Evolutionary conservation across 495 filamentous ascomycete genomes (phyloP).

Genomic region (Podospora fimiseda): DNA sequence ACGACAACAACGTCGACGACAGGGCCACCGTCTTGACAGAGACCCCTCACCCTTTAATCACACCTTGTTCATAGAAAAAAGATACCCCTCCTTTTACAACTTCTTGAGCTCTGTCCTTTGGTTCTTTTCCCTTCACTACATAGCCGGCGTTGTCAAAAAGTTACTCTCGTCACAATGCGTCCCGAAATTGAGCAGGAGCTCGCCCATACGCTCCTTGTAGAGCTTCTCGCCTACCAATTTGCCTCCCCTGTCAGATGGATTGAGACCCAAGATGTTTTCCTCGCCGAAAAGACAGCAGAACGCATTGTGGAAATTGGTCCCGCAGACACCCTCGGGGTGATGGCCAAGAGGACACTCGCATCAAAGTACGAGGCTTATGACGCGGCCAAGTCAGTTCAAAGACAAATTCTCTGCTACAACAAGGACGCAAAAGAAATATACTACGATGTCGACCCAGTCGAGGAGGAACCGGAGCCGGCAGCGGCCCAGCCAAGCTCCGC

Average conservation of each 20-base stretch:
- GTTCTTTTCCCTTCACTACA: too few relatives aligned
- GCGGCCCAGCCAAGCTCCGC: constrained; percentile 40
- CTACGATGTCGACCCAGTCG: constrained; percentile 93
- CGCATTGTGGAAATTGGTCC: constrained; percentile 97
- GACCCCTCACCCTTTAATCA: background rate
- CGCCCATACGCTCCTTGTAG: constrained; percentile 92
- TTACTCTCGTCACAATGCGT: constrained; percentile 59
- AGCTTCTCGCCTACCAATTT: constrained; percentile 98
- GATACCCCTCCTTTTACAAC: constrained; percentile 7
- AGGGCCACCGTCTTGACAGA: background rate
- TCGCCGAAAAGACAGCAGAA: constrained; percentile 91
- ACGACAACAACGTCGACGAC: background rate
- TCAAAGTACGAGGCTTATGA: constrained; percentile 99
- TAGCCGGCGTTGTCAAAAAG: background rate
- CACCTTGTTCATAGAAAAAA: constrained; percentile 4
- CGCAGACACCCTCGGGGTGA: constrained; percentile 94
- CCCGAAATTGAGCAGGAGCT: constrained; percentile 99
- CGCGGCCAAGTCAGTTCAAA: constrained; percentile 87
- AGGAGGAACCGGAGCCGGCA: constrained; percentile 71
- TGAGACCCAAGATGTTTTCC: constrained; percentile 98
- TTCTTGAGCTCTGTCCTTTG: constrained; percentile 4
- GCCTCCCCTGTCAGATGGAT: constrained; percentile 98
- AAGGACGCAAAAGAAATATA: constrained; percentile 99
- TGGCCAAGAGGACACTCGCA: constrained; percentile 93
- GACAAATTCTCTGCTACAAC: constrained; percentile 98